Evolutionary conservation across 768 basidiomycete species (phyloP).

Genomic region (Pholiota microspora): DNA sequence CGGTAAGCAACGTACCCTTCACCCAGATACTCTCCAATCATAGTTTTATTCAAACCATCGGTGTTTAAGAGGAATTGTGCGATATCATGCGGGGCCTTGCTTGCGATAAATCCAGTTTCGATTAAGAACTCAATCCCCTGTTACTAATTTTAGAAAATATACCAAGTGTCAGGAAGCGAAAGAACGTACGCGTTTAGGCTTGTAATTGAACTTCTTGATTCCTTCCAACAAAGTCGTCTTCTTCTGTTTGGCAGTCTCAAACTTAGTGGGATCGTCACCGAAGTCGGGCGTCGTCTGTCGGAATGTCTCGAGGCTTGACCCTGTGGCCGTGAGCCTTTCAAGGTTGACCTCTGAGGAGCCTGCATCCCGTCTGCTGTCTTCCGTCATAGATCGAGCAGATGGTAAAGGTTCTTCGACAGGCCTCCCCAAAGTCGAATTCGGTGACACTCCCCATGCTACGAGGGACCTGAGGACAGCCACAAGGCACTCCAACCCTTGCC

Average conservation of each 20-base stretch:
- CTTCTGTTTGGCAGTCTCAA: constrained; percentile 94
- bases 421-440: constrained; percentile 38
- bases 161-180: not conserved
- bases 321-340: constrained; percentile 49
- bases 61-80: constrained; percentile 83
- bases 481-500: constrained; percentile 94
- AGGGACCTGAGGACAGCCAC: constrained; percentile 86
- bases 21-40: constrained; percentile 98
- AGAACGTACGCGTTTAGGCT: constrained; percentile 84
- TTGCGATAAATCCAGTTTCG: constrained; percentile 84
- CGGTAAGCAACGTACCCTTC: constrained; percentile 69
- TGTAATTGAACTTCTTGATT: constrained; percentile 97
- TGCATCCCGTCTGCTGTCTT: constrained; percentile 52
- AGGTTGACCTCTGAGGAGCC: constrained; percentile 55
- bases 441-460: constrained; percentile 82
- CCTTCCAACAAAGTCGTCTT: constrained; percentile 95
- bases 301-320: constrained; percentile 50
- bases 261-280: constrained; percentile 86
- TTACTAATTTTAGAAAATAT: not conserved
- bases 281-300: constrained; percentile 76
- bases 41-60: constrained; percentile 91
- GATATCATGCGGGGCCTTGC: constrained; percentile 69
- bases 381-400: constrained; percentile 44
- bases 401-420: constrained; percentile 39
- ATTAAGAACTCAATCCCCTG: constrained; percentile 89